Evolutionary conservation across 805 yeast genomes (phyloP).

Genomic region (Starmerella sp.): DNA sequence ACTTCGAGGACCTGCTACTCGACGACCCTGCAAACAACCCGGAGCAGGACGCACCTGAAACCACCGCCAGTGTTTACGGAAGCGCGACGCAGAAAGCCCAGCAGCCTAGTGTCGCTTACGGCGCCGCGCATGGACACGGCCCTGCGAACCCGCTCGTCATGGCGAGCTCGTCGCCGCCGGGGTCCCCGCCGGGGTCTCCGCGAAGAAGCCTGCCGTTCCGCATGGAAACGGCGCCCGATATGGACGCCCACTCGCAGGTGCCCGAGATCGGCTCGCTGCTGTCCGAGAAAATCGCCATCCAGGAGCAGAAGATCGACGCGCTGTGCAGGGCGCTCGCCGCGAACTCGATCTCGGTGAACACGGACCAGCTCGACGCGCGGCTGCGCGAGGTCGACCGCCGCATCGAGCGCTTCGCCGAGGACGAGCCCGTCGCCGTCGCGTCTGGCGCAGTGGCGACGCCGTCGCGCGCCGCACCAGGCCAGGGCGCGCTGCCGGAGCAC

Average conservation of each 20-base stretch:
- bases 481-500: background rate
- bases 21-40: no score
- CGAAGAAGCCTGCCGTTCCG: background rate
- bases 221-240: slow-evolving; percentile 3
- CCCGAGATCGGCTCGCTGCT: slow-evolving; percentile 20
- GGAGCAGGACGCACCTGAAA: no score
- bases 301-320: slow-evolving; percentile 18
- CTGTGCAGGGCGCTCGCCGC: slow-evolving; percentile 3
- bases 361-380: slow-evolving; percentile 9
- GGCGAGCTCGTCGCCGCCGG: background rate
- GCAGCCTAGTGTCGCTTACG: no score
- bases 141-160: background rate
- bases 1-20: no score
- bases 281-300: slow-evolving; percentile 22
- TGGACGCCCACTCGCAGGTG: background rate
- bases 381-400: slow-evolving; percentile 16
- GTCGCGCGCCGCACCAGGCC: background rate
- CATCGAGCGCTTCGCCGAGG: slow-evolving; percentile 13
- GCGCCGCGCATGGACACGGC: background rate
- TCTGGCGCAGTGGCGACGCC: background rate
- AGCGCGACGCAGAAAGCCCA: no score
- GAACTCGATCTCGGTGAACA: background rate
- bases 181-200: background rate
- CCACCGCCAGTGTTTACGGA: no score
- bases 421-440: background rate